These are phyloP conservation scores for Boletus subcaerulescens DNA, from an alignment of 768 basidiomycete species.

Conservation along the genomic window DNA sequence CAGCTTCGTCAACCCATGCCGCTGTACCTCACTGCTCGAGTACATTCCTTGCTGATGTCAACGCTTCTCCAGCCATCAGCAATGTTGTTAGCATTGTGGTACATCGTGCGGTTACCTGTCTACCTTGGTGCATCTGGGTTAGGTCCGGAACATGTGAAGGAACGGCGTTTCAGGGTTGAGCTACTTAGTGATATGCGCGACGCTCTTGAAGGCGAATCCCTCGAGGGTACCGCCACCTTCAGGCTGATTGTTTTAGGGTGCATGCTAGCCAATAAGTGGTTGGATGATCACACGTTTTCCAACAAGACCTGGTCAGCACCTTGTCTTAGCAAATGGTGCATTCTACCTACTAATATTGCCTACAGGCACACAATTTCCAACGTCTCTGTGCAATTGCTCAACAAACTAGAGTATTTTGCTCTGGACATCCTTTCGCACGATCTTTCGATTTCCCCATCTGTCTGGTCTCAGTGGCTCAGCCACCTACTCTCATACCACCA, in stretches of 20 bases:
- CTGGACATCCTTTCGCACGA: slow-evolving; percentile 70
- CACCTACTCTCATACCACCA: slow-evolving; percentile 65
- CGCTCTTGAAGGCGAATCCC: slow-evolving; percentile 42
- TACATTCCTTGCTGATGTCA: slow-evolving; percentile 73
- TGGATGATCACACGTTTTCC: slow-evolving; percentile 86
- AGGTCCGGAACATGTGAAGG: slow-evolving; percentile 52
- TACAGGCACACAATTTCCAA: slow-evolving; percentile 78
- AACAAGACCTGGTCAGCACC: slow-evolving; percentile 78
- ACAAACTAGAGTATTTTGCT: slow-evolving; percentile 67
- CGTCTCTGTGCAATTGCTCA: slow-evolving; percentile 66
- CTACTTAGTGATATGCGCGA: slow-evolving; percentile 52
- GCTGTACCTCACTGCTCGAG: slow-evolving; percentile 48
- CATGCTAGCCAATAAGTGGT: slow-evolving; percentile 87
- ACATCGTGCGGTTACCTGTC: slow-evolving; percentile 73
- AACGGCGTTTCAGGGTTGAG: slow-evolving; percentile 60
- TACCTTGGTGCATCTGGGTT: slow-evolving; percentile 55
- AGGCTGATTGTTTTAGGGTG: slow-evolving; percentile 75
- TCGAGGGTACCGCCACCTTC: slow-evolving; percentile 64
- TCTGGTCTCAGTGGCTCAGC: slow-evolving; percentile 72
- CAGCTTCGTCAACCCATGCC: slow-evolving; percentile 40
- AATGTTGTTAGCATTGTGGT: slow-evolving; percentile 76
- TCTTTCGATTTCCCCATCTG: slow-evolving; percentile 58
- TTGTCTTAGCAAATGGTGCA: neutral
- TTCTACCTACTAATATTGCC: slow-evolving; percentile 1
- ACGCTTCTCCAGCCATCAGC: slow-evolving; percentile 82